Conservation (phyloP, 345 rosid species). For the Sonneratia alba region DNA sequence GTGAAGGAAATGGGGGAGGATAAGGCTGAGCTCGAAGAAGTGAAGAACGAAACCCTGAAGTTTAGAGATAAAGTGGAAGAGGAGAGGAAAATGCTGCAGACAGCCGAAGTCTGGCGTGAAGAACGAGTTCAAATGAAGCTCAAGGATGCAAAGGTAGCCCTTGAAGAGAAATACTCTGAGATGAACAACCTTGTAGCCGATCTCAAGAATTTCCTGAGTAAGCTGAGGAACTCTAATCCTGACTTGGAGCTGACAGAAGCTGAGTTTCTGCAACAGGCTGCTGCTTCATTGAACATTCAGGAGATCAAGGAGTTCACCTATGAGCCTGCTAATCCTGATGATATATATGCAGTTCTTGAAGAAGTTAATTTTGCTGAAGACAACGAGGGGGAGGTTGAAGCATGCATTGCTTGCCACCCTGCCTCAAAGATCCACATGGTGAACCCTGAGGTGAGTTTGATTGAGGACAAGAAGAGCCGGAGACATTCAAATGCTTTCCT, state of each 20-base stretch:
- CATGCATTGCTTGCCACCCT: conserved; percentile 26
- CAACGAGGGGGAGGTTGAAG: conserved; percentile 35
- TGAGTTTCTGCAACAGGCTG: conserved; percentile 41
- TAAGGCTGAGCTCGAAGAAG: conserved; percentile 62
- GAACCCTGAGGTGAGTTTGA: conserved; percentile 38
- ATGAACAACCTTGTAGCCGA: conserved; percentile 55
- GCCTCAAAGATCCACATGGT: conserved; percentile 38
- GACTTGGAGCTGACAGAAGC: conserved; percentile 36
- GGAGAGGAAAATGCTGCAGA: conserved; percentile 87
- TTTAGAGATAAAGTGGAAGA: conserved; percentile 65
- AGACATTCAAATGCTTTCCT: conserved; percentile 29
- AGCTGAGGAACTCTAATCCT: conserved; percentile 26
- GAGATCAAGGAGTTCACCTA: conserved; percentile 52
- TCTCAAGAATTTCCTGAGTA: conserved; percentile 38
- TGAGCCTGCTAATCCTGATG: conserved; percentile 55
- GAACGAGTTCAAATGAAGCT: conserved; percentile 95
- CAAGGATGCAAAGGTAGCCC: conserved; percentile 65
- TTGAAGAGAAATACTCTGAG: conserved; percentile 44
- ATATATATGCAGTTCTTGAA: conserved; percentile 56
- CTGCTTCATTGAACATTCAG: conserved; percentile 36
- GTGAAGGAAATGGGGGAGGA: conserved; percentile 80
- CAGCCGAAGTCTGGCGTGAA: conserved; percentile 98
- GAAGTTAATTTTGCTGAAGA: conserved; percentile 38
- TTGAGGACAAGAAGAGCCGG: conserved; percentile 20
- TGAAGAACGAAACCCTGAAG: conserved; percentile 57